Percentiles rank a stretch among this genome's conserved stretches.
phyloP scores from a whole-genome alignment of 257 asterid genomes.

The Phtheirospermum japonicum region DNA sequence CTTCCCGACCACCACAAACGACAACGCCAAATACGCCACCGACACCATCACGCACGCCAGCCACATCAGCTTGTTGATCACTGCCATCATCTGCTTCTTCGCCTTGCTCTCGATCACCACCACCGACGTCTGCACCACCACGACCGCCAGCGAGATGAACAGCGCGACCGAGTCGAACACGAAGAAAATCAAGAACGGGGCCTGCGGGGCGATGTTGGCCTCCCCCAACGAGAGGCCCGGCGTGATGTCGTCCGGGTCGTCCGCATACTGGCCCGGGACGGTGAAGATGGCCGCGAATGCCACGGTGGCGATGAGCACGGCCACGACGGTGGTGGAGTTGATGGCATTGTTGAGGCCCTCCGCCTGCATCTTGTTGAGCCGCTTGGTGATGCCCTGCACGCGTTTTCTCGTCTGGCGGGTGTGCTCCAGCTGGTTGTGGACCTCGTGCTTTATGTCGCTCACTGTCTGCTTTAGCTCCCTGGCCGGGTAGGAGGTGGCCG shows the following conservation, averaged over 20 bases:
- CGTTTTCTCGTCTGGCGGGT: conserved; percentile 45
- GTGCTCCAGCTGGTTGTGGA: conserved; percentile 49
- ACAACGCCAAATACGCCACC: conserved; percentile 47
- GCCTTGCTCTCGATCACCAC: conserved; percentile 54
- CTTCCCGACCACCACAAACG: conserved; percentile 50
- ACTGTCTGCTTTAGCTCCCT: conserved; percentile 47
- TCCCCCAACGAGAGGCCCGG: conserved; percentile 40
- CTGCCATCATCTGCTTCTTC: conserved; percentile 56
- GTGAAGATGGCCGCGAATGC: conserved; percentile 61
- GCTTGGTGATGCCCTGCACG: conserved; percentile 43
- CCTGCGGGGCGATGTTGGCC: conserved; percentile 38
- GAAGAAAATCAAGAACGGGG: conserved; percentile 45
- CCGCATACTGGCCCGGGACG: conserved; percentile 46
- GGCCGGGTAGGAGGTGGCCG: conserved; percentile 24
- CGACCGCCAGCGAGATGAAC: conserved; percentile 50
- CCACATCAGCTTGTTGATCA: conserved; percentile 62
- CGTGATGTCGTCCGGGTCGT: conserved; percentile 30
- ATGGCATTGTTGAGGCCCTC: conserved; percentile 63
- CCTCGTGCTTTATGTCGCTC: conserved; percentile 59
- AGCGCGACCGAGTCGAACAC: conserved; percentile 48
- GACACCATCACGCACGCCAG: conserved; percentile 49
- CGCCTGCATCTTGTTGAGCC: conserved; percentile 47
- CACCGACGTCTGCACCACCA: conserved; percentile 56
- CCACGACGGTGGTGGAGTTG: conserved; percentile 55
- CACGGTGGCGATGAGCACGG: conserved; percentile 51